Conservation (phyloP, 176 grass and related monocot genomes). For the Carex littledalei region DNA sequence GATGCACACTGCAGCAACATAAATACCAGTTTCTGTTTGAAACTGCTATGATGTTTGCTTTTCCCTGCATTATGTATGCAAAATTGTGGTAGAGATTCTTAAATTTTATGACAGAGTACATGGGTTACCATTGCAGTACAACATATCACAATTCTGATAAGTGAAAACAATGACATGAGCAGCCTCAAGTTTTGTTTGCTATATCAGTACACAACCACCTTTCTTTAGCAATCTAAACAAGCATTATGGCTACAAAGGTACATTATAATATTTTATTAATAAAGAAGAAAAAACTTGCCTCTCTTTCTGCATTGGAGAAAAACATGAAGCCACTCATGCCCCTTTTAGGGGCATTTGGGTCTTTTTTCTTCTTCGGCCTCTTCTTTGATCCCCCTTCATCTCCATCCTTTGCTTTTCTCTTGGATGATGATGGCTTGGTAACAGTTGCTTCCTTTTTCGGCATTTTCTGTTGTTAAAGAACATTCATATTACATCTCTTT, state of each 20-base stretch:
- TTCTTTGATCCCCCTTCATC: constrained; percentile 79
- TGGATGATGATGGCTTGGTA: constrained; percentile 48
- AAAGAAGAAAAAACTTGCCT: constrained; percentile 37
- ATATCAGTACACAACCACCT: background rate
- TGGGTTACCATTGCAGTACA: background rate
- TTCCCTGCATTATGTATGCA: background rate
- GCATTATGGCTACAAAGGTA: background rate
- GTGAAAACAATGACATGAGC: background rate
- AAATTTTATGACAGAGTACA: background rate
- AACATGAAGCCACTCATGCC: constrained; percentile 94
- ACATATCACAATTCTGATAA: background rate
- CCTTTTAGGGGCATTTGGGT: constrained; percentile 95
- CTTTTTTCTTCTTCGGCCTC: constrained; percentile 88
- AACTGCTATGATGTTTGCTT: background rate
- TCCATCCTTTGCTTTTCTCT: constrained; percentile 65
- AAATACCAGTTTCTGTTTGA: background rate
- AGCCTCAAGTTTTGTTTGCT: background rate
- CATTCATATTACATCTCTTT: background rate
- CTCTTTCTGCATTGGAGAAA: constrained; percentile 91
- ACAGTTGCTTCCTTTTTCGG: constrained; percentile 63
- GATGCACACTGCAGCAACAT: background rate
- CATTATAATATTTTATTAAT: background rate
- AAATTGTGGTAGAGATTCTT: background rate
- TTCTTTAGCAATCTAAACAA: background rate
- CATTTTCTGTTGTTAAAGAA: constrained; percentile 49